Base-by-base conservation (phyloP, 2,329 filamentous ascomycete species). In the Hawksworthiomyces lignivorus region DNA sequence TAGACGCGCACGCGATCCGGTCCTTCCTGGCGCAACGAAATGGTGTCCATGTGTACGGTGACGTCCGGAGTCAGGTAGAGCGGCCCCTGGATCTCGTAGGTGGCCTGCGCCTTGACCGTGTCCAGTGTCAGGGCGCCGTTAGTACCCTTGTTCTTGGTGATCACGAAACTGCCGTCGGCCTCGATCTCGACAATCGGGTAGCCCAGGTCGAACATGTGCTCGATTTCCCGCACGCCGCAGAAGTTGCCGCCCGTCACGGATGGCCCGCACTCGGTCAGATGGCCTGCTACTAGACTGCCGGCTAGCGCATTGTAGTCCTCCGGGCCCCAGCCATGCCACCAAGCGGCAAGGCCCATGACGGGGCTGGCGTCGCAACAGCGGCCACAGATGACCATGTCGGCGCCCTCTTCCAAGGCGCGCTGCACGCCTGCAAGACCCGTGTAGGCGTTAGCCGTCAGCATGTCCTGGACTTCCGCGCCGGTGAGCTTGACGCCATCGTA, bases 241-340 rank as follows among this genome's bases (percentile, higher is more conserved):
- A 74, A 77, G 47, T 78, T 77, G 0, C 60, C 69, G 0, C 73
- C 74, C 0, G 70, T 72, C 4, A 70, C 69, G 42, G 77, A 77
- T 1, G 68, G 61, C 0, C 63, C 65, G 48, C 72, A 76, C 50
- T 76, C 72, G 30, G 75, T 73, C 5, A 74, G 50, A 53, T 76
- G 70, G 1, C 69, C 72, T 0, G 70, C 70, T 4, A 77, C 55
- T 0, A 76, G 52, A 0, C 69, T 58, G 0, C 68, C 67, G 0
- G 73, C 74, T 4, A 79, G 58, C 15, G 60, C 50, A 43, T 77
- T 65, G 19, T 67, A 73, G 18, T 68, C 61, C 0, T 58, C 62
- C 12, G 67, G 62, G 1, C 47, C 47, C 75, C 73, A 79, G 2
- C 61, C 57, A 40, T 77, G 65, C 67, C 73, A 79, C 58, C 64